phyloP scores from a whole-genome alignment of 768 basidiomycete species.

The Pleurotus salmoneostramineus region DNA sequence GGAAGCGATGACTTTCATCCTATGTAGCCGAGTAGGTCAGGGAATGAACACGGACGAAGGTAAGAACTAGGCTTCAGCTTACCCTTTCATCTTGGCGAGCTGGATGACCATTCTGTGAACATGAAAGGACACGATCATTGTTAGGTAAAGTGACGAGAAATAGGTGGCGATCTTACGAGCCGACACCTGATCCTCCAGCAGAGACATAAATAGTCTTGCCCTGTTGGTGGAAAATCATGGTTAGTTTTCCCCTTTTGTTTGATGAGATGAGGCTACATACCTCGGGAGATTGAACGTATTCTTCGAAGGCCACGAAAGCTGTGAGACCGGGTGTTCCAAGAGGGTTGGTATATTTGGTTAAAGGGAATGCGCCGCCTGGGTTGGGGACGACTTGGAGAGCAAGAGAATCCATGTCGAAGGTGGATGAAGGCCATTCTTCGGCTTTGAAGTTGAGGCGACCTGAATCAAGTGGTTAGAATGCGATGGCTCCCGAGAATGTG shows the following conservation, averaged over 20 bases:
- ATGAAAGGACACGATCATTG: background rate
- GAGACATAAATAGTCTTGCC: conserved; percentile 21
- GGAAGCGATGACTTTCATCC: conserved; percentile 8
- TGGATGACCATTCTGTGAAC: conserved; percentile 13
- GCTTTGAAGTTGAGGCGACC: conserved; percentile 13
- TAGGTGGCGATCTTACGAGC: background rate
- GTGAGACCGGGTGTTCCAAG: conserved; percentile 24
- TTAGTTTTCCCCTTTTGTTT: background rate
- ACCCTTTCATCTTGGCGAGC: conserved; percentile 7
- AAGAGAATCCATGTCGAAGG: conserved; percentile 19
- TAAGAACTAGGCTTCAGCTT: background rate
- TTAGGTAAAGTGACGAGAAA: no score
- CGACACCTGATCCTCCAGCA: conserved; percentile 17
- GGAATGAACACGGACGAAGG: conserved; percentile 6
- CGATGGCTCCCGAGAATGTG: background rate
- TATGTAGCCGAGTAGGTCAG: background rate
- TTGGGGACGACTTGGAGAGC: conserved; percentile 16
- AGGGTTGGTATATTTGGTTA: conserved; percentile 14
- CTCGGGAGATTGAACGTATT: conserved; percentile 13
- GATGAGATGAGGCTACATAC: conserved; percentile 4
- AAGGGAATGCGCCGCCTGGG: conserved; percentile 18
- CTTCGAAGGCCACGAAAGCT: conserved; percentile 23
- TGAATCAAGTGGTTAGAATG: background rate
- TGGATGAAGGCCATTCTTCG: conserved; percentile 12
- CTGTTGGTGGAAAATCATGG: conserved; percentile 3